Percentiles rank a stretch among this genome's conserved stretches.
Conservation (phyloP, 352 stramenopile species). For the Pythium coloratum region DNA sequence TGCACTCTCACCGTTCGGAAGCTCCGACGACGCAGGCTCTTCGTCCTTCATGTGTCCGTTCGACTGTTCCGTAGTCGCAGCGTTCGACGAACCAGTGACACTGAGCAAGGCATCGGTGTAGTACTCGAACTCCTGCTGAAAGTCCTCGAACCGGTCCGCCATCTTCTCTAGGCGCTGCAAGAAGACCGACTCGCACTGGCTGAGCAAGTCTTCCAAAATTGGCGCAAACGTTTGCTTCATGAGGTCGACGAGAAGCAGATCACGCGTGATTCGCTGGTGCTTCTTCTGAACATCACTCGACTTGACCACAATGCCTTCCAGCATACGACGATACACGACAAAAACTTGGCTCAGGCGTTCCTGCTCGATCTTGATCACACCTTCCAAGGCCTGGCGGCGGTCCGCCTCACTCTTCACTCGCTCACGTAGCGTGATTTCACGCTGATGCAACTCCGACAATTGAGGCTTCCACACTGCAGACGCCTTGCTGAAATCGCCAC, state of each 20-base stretch:
- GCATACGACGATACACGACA: slow-evolving; percentile 57
- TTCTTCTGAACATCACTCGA: slow-evolving; percentile 46
- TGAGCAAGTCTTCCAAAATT: slow-evolving; percentile 60
- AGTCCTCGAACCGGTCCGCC: slow-evolving; percentile 64
- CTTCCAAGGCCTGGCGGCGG: slow-evolving; percentile 57
- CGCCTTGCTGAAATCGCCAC: slow-evolving; percentile 23
- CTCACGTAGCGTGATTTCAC: slow-evolving; percentile 56
- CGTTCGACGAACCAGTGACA: slow-evolving; percentile 29
- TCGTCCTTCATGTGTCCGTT: slow-evolving; percentile 25
- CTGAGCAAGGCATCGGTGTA: slow-evolving; percentile 62
- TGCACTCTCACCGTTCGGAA: slow-evolving; percentile 14
- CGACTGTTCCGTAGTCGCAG: slow-evolving; percentile 9
- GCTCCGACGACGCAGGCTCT: slow-evolving; percentile 14
- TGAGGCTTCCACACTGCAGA: slow-evolving; percentile 45
- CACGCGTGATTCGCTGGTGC: slow-evolving; percentile 57
- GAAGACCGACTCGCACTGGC: slow-evolving; percentile 71
- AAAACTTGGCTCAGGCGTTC: slow-evolving; percentile 59
- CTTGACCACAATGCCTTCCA: slow-evolving; percentile 51
- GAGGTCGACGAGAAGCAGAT: slow-evolving; percentile 58
- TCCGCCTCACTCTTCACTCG: slow-evolving; percentile 56
- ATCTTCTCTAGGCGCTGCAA: slow-evolving; percentile 65
- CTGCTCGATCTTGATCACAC: slow-evolving; percentile 73
- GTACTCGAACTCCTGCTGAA: slow-evolving; percentile 79
- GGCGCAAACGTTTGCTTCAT: slow-evolving; percentile 74
- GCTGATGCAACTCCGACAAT: slow-evolving; percentile 47